Conservation (phyloP, 805 yeast species). For the Peterozyma toletana region DNA sequence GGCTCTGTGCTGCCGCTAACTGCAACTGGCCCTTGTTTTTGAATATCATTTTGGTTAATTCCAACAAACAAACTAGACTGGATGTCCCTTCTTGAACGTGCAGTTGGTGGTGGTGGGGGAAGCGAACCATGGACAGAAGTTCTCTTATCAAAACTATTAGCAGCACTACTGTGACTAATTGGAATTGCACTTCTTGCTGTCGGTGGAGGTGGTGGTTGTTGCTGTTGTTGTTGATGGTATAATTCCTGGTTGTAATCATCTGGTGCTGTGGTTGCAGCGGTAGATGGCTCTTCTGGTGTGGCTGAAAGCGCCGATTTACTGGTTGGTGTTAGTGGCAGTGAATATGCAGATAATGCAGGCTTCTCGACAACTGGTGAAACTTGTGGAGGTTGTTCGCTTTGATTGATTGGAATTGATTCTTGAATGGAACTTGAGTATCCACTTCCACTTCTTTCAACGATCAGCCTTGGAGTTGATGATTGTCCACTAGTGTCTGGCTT, state of each 20-base stretch:
- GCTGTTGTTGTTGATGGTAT: too few relatives aligned
- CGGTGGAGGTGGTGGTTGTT: constrained; percentile 3
- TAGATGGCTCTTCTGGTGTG: neutral
- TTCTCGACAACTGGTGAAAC: neutral
- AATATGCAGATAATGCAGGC: neutral
- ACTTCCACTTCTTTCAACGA: too few relatives aligned
- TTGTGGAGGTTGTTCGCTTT: too few relatives aligned
- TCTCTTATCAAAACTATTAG: neutral
- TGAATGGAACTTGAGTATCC: too few relatives aligned
- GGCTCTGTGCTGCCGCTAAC: neutral
- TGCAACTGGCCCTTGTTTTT: constrained; percentile 11
- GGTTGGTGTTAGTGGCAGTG: neutral
- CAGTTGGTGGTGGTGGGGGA: constrained; percentile 26
- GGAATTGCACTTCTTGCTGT: neutral
- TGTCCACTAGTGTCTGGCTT: neutral
- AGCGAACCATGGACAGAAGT: constrained; percentile 1
- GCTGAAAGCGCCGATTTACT: neutral
- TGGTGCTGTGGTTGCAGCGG: constrained; percentile 4
- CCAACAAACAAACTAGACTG: constrained; percentile 40
- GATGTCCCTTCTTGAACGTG: constrained; percentile 32
- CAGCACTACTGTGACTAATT: neutral
- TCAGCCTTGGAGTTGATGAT: too few relatives aligned
- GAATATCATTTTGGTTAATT: constrained; percentile 28
- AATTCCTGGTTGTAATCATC: too few relatives aligned
- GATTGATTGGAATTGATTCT: too few relatives aligned